Evolutionary conservation across 2,329 filamentous ascomycete genomes (phyloP).

Genomic region (Calonectria crousiana): DNA sequence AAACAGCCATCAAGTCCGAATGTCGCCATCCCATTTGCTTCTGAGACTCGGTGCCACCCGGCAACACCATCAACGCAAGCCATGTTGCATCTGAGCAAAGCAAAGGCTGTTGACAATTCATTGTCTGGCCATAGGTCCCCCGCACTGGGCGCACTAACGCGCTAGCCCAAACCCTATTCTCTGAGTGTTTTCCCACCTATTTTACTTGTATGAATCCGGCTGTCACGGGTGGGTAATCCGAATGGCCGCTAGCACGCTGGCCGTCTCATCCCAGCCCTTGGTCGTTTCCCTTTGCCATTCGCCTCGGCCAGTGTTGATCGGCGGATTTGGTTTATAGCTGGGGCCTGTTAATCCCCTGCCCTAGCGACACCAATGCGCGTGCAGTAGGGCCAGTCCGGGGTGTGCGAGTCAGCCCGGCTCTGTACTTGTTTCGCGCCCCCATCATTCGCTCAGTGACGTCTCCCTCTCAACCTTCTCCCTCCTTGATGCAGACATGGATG

Average conservation of each 20-base stretch:
- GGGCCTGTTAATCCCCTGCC: neutral
- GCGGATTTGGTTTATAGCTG: neutral
- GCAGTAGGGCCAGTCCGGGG: neutral
- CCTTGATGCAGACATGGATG: neutral
- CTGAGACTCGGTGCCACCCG: neutral
- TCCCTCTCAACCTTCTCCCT: neutral
- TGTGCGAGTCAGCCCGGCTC: neutral
- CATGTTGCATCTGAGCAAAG: neutral
- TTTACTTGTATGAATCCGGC: neutral
- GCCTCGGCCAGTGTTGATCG: neutral
- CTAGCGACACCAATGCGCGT: neutral
- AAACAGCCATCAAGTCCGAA: neutral
- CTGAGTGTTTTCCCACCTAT: neutral
- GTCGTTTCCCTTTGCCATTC: neutral
- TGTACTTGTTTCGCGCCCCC: neutral
- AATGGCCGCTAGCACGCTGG: neutral
- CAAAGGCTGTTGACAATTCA: neutral
- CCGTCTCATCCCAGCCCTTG: neutral
- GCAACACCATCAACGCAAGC: neutral
- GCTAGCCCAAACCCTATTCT: conserved; percentile 6
- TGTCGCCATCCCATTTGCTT: neutral
- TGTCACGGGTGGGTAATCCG: neutral
- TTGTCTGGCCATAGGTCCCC: neutral
- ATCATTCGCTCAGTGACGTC: neutral
- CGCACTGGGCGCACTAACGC: neutral